These are phyloP conservation scores for Ogataea minuta DNA, from an alignment of 805 yeast species.

Conservation along the genomic window DNA sequence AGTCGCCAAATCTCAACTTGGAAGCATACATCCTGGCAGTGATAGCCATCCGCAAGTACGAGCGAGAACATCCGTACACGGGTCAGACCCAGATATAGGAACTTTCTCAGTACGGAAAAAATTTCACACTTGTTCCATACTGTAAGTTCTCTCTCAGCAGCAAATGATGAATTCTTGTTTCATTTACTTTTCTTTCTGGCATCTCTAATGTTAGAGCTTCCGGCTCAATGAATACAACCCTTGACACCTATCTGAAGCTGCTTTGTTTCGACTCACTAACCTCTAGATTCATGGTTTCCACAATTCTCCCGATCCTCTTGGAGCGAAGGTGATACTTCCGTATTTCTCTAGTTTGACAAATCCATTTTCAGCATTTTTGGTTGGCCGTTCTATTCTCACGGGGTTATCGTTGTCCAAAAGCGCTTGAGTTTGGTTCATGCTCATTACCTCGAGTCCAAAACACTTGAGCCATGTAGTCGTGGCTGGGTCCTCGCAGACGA, in stretches of 20 bases:
- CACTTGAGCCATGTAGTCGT: slow-evolving; percentile 54
- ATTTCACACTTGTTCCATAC: slow-evolving; percentile 1
- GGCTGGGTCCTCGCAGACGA: slow-evolving; percentile 60
- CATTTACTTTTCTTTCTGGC: slow-evolving; percentile 70
- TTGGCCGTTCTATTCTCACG: slow-evolving; percentile 20
- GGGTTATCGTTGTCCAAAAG: slow-evolving; percentile 28
- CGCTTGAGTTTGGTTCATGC: slow-evolving; percentile 50
- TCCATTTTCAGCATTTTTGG: neutral
- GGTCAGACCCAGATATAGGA: neutral
- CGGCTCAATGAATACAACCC: slow-evolving; percentile 77
- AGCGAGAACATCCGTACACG: slow-evolving; percentile 14
- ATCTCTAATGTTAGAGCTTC: slow-evolving; percentile 86
- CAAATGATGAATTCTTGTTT: slow-evolving; percentile 27
- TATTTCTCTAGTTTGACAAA: slow-evolving; percentile 41
- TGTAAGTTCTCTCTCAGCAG: slow-evolving; percentile 21
- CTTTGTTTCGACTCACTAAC: slow-evolving; percentile 4
- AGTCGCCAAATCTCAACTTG: slow-evolving; percentile 22
- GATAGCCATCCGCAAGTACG: slow-evolving; percentile 25
- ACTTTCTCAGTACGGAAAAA: slow-evolving; percentile 2
- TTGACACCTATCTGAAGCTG: slow-evolving; percentile 63
- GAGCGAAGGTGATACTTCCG: slow-evolving; percentile 52
- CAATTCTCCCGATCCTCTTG: slow-evolving; percentile 58
- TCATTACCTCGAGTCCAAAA: slow-evolving; percentile 51
- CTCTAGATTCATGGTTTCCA: slow-evolving; percentile 45
- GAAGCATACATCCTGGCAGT: slow-evolving; percentile 32